phyloP scores from a whole-genome alignment of 139 green algal species.

The Trebouxia sp. region DNA sequence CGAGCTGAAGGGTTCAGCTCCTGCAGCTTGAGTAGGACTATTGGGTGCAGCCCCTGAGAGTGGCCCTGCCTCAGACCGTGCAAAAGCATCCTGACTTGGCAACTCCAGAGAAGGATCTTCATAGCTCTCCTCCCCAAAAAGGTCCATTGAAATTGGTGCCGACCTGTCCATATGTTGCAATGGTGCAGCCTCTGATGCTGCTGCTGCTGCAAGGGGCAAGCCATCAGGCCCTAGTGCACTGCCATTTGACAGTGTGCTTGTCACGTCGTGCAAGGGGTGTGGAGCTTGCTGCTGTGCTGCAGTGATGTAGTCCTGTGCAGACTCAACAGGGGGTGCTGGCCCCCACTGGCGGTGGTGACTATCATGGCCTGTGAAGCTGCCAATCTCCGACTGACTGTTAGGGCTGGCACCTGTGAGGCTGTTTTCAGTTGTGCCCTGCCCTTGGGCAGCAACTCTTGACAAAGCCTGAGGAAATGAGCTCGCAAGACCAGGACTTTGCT shows the following conservation, averaged over 20 bases:
- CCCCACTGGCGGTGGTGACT: not conserved
- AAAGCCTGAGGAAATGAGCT: too few species aligned
- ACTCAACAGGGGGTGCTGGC: not conserved
- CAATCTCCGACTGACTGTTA: not conserved
- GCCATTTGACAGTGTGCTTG: not conserved
- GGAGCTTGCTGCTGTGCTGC: not conserved
- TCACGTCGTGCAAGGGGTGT: not conserved
- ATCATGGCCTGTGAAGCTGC: slow-evolving; percentile 10
- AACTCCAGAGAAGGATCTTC: not conserved
- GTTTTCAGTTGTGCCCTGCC: too few species aligned
- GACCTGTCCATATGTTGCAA: slow-evolving; percentile 3
- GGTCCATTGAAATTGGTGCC: not conserved
- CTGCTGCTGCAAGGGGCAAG: too few species aligned
- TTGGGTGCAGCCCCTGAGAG: not conserved
- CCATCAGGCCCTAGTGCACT: too few species aligned
- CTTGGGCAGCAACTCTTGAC: too few species aligned
- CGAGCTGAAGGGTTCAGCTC: not conserved
- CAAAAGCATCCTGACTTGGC: not conserved
- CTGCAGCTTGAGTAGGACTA: not conserved
- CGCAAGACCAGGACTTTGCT: too few species aligned
- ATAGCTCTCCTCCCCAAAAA: slow-evolving; percentile 24
- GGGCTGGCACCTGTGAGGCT: too few species aligned
- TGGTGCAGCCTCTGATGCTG: not conserved
- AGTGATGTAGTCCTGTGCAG: not conserved
- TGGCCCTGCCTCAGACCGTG: not conserved